Evolutionary conservation across 768 basidiomycete genomes (phyloP).

Genomic region (Boletus reticulatus): DNA sequence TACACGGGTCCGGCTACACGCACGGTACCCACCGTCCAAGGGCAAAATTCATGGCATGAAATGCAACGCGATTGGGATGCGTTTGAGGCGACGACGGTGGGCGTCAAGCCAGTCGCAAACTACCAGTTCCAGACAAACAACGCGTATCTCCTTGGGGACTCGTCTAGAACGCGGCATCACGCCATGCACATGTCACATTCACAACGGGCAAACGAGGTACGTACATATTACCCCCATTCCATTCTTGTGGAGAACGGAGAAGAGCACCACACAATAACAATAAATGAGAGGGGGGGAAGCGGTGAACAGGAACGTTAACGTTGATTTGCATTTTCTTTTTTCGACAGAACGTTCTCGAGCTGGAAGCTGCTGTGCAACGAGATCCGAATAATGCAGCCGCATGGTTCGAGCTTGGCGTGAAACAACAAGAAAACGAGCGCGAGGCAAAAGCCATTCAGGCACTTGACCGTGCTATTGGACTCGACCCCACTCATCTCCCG

Average conservation of each 20-base stretch:
- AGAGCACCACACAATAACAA: not conserved
- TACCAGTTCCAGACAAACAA: slow-evolving; percentile 80
- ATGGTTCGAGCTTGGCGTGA: slow-evolving; percentile 93
- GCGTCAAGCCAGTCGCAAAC: slow-evolving; percentile 50
- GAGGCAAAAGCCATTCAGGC: slow-evolving; percentile 89
- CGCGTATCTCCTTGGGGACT: slow-evolving; percentile 69
- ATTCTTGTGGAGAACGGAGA: slow-evolving; percentile 13
- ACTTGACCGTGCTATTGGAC: slow-evolving; percentile 71
- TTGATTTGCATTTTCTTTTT: slow-evolving; percentile 10
- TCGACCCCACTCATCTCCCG: slow-evolving; percentile 72
- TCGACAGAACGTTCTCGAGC: slow-evolving; percentile 75
- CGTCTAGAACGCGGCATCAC: slow-evolving; percentile 49
- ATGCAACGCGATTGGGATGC: slow-evolving; percentile 79
- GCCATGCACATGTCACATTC: slow-evolving; percentile 31
- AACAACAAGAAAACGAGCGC: slow-evolving; percentile 97
- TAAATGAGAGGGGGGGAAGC: not conserved
- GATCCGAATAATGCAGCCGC: slow-evolving; percentile 66
- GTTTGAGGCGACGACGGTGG: slow-evolving; percentile 71
- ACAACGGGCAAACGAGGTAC: slow-evolving; percentile 39
- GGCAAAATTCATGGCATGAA: slow-evolving; percentile 51
- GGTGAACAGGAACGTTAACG: slow-evolving; percentile 15
- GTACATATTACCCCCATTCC: slow-evolving; percentile 16
- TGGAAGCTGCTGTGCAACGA: slow-evolving; percentile 86
- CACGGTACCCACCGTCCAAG: slow-evolving; percentile 19
- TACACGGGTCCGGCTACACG: slow-evolving; percentile 23